A percentile compares a stretch with the other conserved stretches of the same genome.
Conservation (phyloP, 2,329 filamentous ascomycete species). For the Sarocladium strictum region DNA sequence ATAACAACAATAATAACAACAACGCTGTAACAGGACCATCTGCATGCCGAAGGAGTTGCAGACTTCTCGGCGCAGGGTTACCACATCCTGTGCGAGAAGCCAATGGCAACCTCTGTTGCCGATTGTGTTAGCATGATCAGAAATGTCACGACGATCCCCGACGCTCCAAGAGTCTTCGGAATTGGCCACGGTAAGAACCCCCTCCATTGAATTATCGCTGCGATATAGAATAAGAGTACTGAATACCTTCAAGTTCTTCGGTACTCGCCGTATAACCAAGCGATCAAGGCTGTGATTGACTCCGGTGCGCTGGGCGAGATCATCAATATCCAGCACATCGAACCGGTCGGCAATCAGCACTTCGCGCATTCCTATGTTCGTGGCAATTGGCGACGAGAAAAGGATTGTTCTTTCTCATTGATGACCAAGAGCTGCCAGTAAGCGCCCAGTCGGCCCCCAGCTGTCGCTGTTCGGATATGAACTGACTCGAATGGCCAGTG, state of each 20-base stretch:
- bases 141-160: background rate
- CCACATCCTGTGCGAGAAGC: constrained; percentile 15
- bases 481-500: background rate
- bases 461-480: background rate
- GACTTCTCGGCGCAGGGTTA: constrained; percentile 24
- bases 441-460: background rate
- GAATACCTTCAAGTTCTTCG: constrained; percentile 10
- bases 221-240: background rate
- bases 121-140: constrained; percentile 14
- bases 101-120: constrained; percentile 13
- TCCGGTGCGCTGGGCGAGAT: constrained; percentile 15
- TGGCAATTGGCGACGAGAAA: constrained; percentile 14
- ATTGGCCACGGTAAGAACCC: constrained; percentile 13
- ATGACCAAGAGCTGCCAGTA: constrained; percentile 16
- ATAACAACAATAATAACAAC: background rate
- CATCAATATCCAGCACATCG: constrained; percentile 15
- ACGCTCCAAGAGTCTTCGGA: constrained; percentile 11
- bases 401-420: constrained; percentile 12
- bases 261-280: constrained; percentile 14
- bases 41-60: constrained; percentile 22
- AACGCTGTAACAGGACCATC: constrained; percentile 10
- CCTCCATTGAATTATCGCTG: no score
- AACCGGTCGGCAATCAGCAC: constrained; percentile 15
- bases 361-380: constrained; percentile 15
- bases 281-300: constrained; percentile 14